Evolutionary conservation across 805 yeast genomes (phyloP), one percentile per base, ranked within the genome.

Genomic region (Candida chauliodis): DNA sequence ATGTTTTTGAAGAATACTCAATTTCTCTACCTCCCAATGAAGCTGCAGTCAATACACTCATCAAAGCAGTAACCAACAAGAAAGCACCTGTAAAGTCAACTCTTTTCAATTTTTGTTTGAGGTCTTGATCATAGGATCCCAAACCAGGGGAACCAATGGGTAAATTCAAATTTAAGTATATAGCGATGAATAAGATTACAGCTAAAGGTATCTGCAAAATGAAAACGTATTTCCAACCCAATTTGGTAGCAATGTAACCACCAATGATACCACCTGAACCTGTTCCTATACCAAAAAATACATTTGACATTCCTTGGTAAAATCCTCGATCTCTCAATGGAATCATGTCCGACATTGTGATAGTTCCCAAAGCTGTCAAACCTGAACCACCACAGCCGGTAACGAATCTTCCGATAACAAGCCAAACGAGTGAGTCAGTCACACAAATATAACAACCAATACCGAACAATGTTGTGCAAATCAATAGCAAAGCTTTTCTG

Each of bases 311-410:
- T 0, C 96, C 96, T 55, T 89, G 96, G 57, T 77, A 86, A 21
- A 85, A 58, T 1, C 95, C 95, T 42, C 96, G 69, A 29, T 81
- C 77, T 39, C 93, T 70, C 44, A 84, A 71, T 2, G 93, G 80
- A 19, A 89, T 81, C 33, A 86, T 65, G 58, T 88, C 96, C 19
- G 86, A 77, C 49, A 83, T 73, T 2, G 89, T 73, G 41, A 88
- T 83, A 5, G 95, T 81, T 13, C 86, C 75, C 48, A 87, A 63
- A 0, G 90, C 73, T 36, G 81, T 77, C 52, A 88, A 75, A 1
- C 96, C 96, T 5, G 95, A 93, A n/a, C 95, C 95, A 9, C 96
- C 96, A 40, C 84, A 73, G 14, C 96, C 96, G 18, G 95, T 80
- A 36, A 88, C 68, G 44, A 86, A 78, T 50, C 87, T 66, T 3